Base-by-base conservation (phyloP, 139 green algal species). In the Chloropicon primus region DNA sequence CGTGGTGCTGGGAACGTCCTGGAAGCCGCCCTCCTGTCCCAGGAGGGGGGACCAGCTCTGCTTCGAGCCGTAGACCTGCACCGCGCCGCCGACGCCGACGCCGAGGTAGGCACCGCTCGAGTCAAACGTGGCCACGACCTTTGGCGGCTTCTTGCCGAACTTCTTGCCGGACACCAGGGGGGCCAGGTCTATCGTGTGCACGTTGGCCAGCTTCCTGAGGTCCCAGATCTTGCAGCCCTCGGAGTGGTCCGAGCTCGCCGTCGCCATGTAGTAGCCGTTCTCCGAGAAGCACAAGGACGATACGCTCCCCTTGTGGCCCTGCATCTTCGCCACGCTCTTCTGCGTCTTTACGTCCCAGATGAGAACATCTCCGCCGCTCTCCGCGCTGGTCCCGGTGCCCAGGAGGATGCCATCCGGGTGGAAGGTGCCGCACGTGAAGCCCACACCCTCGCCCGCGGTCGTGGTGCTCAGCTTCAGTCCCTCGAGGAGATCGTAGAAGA, bases 181-280 rank as follows among this genome's bases (percentile, higher is more conserved):
- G 23, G 22, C 3, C 23, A 71, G 3, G n/a, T 71, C 28, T 22
- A 79, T 25, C 23, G 72, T 76, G 26, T 82, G 83, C 74, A 87
- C 83, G 74, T 93, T 93, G 76, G 90, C 91, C 25, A 97, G 87
- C 88, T 98, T 98, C 41, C 95, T 89, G 76, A 99, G 89, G 81
- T 99, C 95, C 95, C 95, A 99, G 27, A 99, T 78, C 88, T 96
- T 97, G 24, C 98, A 87, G 72, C 90, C 88, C 73, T 97, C 90
- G 22, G 80, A 75, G 2, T 86, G 87, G 2, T 86, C 41, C 21
- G 79, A 80, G 77, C 22, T 27, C 27, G 10, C 85, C 2, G 88
- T 88, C 1, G 94, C 94, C 82, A 97, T 82, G 85, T 92, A 92
- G 87, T 96, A 98, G 17, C 91, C 94, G 80, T 98, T 98, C 78